Percentiles rank a stretch among this genome's conserved stretches.
phyloP scores from a whole-genome alignment of 75 land plant species.

The Larix kaempferi region DNA sequence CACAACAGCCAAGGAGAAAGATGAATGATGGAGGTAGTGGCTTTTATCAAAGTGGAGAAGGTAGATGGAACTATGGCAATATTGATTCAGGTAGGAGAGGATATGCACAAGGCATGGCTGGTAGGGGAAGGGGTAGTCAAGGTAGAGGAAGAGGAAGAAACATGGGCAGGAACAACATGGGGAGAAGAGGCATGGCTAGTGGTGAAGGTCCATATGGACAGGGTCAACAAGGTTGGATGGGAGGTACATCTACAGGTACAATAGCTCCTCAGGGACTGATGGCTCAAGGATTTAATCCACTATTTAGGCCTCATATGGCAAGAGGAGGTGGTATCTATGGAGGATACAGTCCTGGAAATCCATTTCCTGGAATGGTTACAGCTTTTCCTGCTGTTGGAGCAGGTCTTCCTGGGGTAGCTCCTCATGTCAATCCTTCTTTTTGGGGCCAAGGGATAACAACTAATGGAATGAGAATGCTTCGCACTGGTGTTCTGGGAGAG shows the following conservation, averaged over 20 bases:
- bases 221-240: constrained; percentile 49
- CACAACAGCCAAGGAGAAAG: constrained; percentile 39
- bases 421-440: constrained; percentile 93
- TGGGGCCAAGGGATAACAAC: constrained; percentile 62
- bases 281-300: constrained; percentile 78
- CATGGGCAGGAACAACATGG: constrained; percentile 37
- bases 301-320: constrained; percentile 60
- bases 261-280: constrained; percentile 88
- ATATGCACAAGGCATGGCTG: constrained; percentile 22
- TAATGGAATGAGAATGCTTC: constrained; percentile 78
- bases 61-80: constrained; percentile 36
- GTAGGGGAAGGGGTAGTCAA: constrained; percentile 39
- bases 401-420: constrained; percentile 73
- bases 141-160: constrained; percentile 43
- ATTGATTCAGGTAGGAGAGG: constrained; percentile 51
- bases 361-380: constrained; percentile 67
- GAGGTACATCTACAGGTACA: constrained; percentile 62
- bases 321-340: constrained; percentile 56
- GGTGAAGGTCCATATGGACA: constrained; percentile 55
- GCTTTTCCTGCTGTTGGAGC: constrained; percentile 66
- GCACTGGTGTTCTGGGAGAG: constrained; percentile 54
- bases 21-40: constrained; percentile 37
- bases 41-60: constrained; percentile 42
- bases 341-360: constrained; percentile 51
- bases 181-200: constrained; percentile 24